Evolutionary conservation across 1,139 yeast genomes (phyloP).

Genomic region (Candida sanyaensis): DNA sequence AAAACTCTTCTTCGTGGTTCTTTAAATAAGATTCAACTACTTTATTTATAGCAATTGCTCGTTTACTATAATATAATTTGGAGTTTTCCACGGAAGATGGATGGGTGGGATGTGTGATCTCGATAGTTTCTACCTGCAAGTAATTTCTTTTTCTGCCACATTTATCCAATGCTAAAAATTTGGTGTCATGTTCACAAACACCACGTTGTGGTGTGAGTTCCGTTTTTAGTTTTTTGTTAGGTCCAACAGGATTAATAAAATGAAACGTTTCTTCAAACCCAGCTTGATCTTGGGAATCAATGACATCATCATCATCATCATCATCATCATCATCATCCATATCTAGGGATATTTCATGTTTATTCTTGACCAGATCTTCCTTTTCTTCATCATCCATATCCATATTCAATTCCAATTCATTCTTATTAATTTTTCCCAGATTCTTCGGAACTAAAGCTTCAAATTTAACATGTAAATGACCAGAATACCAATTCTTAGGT

Average conservation of each 20-base stretch:
- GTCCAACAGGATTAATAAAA: background rate
- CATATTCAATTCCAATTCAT: slow-evolving; percentile 27
- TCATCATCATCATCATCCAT: no score
- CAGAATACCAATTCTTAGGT: slow-evolving; percentile 84
- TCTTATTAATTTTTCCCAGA: slow-evolving; percentile 15
- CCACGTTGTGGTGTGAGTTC: slow-evolving; percentile 4
- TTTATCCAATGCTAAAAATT: slow-evolving; percentile 83
- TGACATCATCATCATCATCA: no score
- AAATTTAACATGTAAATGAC: slow-evolving; percentile 82
- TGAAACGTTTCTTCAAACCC: slow-evolving; percentile 5
- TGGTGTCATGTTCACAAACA: slow-evolving; percentile 31
- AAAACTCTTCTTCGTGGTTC: slow-evolving; percentile 15
- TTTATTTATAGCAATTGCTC: slow-evolving; percentile 50
- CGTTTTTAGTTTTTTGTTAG: slow-evolving; percentile 2
- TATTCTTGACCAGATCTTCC: slow-evolving; percentile 5
- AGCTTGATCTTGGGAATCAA: background rate
- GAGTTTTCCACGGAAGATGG: slow-evolving; percentile 22
- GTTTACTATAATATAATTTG: slow-evolving; percentile 40
- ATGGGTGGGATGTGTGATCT: slow-evolving; percentile 20
- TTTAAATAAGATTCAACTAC: slow-evolving; percentile 35
- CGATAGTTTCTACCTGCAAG: slow-evolving; percentile 45
- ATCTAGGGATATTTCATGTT: slow-evolving; percentile 7
- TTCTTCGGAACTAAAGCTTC: slow-evolving; percentile 46
- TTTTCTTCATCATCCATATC: slow-evolving; percentile 22
- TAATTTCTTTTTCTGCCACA: slow-evolving; percentile 65